A percentile compares a stretch with the other conserved stretches of the same genome.
Evolutionary conservation across 331 rosid species (phyloP).

Genomic region (Telfairia occidentalis): DNA sequence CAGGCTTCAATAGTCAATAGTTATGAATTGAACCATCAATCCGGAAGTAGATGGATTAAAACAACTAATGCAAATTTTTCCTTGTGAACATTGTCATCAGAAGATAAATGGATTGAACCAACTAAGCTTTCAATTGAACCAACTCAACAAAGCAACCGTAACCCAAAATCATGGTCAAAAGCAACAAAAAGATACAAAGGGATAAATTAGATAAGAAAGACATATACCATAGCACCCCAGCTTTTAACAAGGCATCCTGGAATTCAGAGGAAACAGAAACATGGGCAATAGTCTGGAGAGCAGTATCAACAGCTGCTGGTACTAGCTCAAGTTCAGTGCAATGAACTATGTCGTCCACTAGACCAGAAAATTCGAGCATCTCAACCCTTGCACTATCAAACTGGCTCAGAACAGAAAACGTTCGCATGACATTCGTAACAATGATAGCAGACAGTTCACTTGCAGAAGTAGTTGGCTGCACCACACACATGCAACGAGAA

Average conservation of each 20-base stretch:
- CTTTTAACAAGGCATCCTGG: conserved; percentile 77
- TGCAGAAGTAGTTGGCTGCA: conserved; percentile 85
- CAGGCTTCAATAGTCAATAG: background rate
- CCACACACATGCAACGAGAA: conserved; percentile 91
- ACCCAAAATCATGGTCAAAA: conserved; percentile 10
- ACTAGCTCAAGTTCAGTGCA: conserved; percentile 92
- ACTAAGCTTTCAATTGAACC: too few relatives aligned
- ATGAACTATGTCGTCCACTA: conserved; percentile 82
- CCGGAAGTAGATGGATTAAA: background rate
- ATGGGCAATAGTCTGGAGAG: conserved; percentile 76
- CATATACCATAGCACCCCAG: conserved; percentile 93
- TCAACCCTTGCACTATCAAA: conserved; percentile 84
- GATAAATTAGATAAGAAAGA: conserved; percentile 11
- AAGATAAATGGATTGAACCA: conserved; percentile 1
- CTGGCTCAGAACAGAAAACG: conserved; percentile 78
- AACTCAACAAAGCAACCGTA: background rate
- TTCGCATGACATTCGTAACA: conserved; percentile 81
- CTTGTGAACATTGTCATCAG: background rate
- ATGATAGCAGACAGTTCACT: conserved; percentile 82
- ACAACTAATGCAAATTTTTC: background rate
- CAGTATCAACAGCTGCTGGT: conserved; percentile 78
- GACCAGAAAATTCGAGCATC: conserved; percentile 75
- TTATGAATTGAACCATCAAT: background rate
- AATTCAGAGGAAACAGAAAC: conserved; percentile 77
- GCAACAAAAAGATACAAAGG: background rate